Evolutionary conservation across 2,329 filamentous ascomycete species (phyloP), one percentile per base, ranked within the genome.

Genomic region (Ophiocordyceps camponoti-leonardi): DNA sequence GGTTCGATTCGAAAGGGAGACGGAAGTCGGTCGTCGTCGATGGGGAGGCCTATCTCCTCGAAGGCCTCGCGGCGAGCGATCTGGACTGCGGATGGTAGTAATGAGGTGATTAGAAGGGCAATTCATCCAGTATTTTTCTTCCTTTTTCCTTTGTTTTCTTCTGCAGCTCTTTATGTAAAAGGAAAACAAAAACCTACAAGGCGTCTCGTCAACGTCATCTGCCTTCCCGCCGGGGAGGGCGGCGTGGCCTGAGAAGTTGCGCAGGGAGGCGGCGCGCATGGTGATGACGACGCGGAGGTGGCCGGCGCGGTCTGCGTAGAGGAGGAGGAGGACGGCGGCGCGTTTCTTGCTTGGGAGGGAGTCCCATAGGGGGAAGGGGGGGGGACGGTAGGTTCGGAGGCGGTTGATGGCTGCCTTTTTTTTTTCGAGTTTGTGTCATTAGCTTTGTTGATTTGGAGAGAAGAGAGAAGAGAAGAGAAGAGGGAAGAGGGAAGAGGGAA

Each of bases 31-130:
- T 60, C 55, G 56, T 87, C 77, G 53, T 79, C 71, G 56, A 81
- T 71, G 1, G 90, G 85, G 3, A 96, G 77, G 1, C 90, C 90
- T 51, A 96, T 94, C 61, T 96, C 90, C 61, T 96, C 90, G 60
- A 75, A 83, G 1, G 90, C 88, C 68, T 96, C 90, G 51, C 90
- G 78, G 20, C 90, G 78, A 10, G 90, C 87, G 44, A 88, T 93
- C 56, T 88, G 75, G 61, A 86, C 86, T 64, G 69, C n/a, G n/a
- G n/a, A n/a, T n/a, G n/a, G n/a, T n/a, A n/a, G n/a, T n/a, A n/a
- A n/a, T n/a, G n/a, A n/a, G n/a, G n/a, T n/a, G n/a, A n/a, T n/a
- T n/a, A n/a, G n/a, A n/a, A n/a, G n/a, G n/a, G n/a, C n/a, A n/a
- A n/a, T n/a, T n/a, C n/a, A n/a, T n/a, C n/a, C n/a, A n/a, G n/a